Base-by-base conservation (phyloP, 2,329 filamentous ascomycete genomes). In the Teratosphaeria viscida region DNA sequence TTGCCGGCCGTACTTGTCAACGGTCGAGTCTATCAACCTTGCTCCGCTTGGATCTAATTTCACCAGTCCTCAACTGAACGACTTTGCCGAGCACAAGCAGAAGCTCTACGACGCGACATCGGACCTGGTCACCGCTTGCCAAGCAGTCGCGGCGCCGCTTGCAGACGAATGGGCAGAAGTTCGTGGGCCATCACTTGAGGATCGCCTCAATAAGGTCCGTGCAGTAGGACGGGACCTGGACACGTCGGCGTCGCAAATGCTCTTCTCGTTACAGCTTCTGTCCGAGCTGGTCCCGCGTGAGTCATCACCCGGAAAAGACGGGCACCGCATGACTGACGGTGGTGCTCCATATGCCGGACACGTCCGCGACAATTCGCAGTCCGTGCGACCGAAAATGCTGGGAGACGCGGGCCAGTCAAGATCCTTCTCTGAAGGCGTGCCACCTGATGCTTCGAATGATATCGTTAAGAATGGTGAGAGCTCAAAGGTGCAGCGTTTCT, bases 131-230 rank as follows among this genome's bases (percentile, higher is more conserved):
- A 77, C 96, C 56, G 85, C 87, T 60, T 96, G 92, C 69, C 94
- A 99, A 74, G 85, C 89, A 27, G 88, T 97, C n/a, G 89, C 91
- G 5, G 90, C 90, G 8, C 94, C 94, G 5, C 75, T 99, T 52
- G 89, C 88, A 8, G 94, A 99, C 71, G 94, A 99, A 75, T 99
- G 94, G 94, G 85, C 92, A 3, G 91, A 96, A 71, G 80, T 92
- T n/a, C 85, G 91, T 52, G 90, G 91, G 1, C 90, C 95, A 71
- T 89, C 92, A 7, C 79, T 99, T 34, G 92, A 96, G 70, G 90
- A 90, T 65, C 85, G 94, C 26, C 75, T 97, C 29, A 88, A 88
- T 64, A 87, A 89, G 63, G 90, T 96, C 60, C 84, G 88, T 57
- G 81, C 85, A 60, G 88, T 90, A 62, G 85, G 87, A 10, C 84